Percentiles rank a stretch among this genome's conserved stretches.
Evolutionary conservation across 2,329 filamentous ascomycete genomes (phyloP).

Genomic region (Fusarium sp.): DNA sequence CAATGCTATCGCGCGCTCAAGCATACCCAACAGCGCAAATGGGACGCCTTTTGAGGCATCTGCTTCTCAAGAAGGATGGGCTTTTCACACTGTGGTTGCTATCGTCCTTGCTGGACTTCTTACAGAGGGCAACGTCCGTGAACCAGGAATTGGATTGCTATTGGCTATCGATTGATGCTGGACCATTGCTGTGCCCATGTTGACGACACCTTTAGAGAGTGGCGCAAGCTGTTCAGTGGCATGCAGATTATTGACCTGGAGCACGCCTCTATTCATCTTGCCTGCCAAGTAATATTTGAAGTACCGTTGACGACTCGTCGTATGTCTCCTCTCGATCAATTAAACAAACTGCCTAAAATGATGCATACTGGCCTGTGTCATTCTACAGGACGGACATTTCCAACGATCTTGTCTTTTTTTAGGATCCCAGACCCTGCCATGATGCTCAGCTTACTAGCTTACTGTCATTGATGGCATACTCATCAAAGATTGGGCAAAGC

Average conservation of each 20-base stretch:
- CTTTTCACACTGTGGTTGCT: slow-evolving; percentile 20
- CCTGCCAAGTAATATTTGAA: too few species aligned
- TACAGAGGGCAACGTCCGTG: slow-evolving; percentile 9
- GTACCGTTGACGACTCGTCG: too few species aligned
- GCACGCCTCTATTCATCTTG: too few species aligned
- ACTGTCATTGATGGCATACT: slow-evolving; percentile 16
- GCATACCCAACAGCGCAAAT: slow-evolving; percentile 18
- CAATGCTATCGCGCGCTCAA: slow-evolving; percentile 20
- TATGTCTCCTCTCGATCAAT: too few species aligned
- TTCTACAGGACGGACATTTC: slow-evolving; percentile 6
- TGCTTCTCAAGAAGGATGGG: slow-evolving; percentile 19
- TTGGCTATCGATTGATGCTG: slow-evolving; percentile 19
- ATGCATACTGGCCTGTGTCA: slow-evolving; percentile 19
- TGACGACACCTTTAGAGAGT: neutral
- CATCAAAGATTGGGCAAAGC: slow-evolving; percentile 17
- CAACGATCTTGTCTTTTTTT: slow-evolving; percentile 22
- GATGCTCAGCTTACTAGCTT: slow-evolving; percentile 2
- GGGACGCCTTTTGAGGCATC: neutral
- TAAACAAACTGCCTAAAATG: neutral
- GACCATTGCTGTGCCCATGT: slow-evolving; percentile 25
- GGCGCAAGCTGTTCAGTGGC: too few species aligned
- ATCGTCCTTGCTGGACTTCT: slow-evolving; percentile 14
- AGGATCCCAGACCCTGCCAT: neutral
- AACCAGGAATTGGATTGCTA: slow-evolving; percentile 24
- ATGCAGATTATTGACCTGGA: too few species aligned